Evolutionary conservation across 2,329 filamentous ascomycete species (phyloP).

Genomic region (Fusarium nanum): DNA sequence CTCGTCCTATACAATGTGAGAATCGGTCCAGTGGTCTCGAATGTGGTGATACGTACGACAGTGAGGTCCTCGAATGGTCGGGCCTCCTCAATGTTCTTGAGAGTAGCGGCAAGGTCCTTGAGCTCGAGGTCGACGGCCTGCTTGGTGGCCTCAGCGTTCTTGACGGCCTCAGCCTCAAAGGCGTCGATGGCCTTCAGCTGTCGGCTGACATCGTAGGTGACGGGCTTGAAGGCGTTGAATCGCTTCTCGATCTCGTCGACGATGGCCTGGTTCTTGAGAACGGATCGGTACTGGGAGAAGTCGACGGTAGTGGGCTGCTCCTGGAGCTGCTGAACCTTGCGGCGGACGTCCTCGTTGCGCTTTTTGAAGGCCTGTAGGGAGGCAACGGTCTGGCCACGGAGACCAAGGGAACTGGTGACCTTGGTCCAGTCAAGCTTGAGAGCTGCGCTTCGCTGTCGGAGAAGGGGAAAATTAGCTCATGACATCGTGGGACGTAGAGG

Average conservation of each 20-base stretch:
- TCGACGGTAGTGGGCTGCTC: constrained; percentile 90
- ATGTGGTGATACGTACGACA: constrained; percentile 76
- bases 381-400: constrained; percentile 92
- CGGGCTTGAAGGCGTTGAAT: constrained; percentile 90
- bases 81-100: constrained; percentile 97
- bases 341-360: constrained; percentile 98
- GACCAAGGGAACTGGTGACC: constrained; percentile 91
- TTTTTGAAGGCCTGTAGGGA: constrained; percentile 98
- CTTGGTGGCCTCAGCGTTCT: constrained; percentile 98
- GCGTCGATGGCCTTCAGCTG: constrained; percentile 99
- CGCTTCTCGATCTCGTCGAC: constrained; percentile 98
- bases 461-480: constrained; percentile 67
- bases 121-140: constrained; percentile 94
- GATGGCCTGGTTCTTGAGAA: constrained; percentile 96
- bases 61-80: constrained; percentile 97
- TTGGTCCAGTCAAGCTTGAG: constrained; percentile 99
- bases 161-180: constrained; percentile 95
- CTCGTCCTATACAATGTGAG: constrained; percentile 76
- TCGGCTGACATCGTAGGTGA: constrained; percentile 89
- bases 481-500: constrained; percentile 34
- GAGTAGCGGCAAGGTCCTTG: constrained; percentile 90
- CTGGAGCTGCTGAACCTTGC: constrained; percentile 85
- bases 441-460: constrained; percentile 89
- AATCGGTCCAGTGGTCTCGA: constrained; percentile 34
- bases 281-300: constrained; percentile 90